Evolutionary conservation across 345 rosid species (phyloP).

Genomic region (Moringa oleifera): DNA sequence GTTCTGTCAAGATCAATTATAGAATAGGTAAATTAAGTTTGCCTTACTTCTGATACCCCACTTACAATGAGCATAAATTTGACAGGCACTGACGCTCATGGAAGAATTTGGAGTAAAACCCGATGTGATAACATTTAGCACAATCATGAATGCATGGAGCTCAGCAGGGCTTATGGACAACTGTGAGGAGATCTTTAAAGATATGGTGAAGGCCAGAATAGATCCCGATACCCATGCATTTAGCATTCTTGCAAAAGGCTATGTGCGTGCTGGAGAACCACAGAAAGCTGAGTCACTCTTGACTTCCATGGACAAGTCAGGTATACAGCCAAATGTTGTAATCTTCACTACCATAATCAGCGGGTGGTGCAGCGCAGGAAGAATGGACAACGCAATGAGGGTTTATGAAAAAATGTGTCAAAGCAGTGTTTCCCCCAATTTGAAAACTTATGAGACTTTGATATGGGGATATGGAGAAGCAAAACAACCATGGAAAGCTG

Average conservation of each 20-base stretch:
- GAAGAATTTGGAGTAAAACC: slow-evolving; percentile 66
- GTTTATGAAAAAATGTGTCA: slow-evolving; percentile 58
- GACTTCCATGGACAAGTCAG: slow-evolving; percentile 44
- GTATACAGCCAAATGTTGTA: slow-evolving; percentile 72
- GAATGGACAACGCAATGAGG: slow-evolving; percentile 64
- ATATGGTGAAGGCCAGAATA: slow-evolving; percentile 70
- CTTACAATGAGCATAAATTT: slow-evolving; percentile 2
- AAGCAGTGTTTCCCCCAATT: slow-evolving; percentile 50
- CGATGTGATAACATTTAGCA: slow-evolving; percentile 85
- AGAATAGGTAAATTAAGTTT: not conserved
- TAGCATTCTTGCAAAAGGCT: slow-evolving; percentile 86
- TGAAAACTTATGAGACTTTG: slow-evolving; percentile 79
- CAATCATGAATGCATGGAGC: slow-evolving; percentile 92
- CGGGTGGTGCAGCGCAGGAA: slow-evolving; percentile 76
- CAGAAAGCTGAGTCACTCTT: slow-evolving; percentile 61
- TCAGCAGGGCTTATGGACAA: slow-evolving; percentile 78
- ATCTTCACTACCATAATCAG: slow-evolving; percentile 78
- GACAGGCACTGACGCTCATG: slow-evolving; percentile 63
- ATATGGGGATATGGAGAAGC: slow-evolving; percentile 91
- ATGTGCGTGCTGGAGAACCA: slow-evolving; percentile 68
- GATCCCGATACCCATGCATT: slow-evolving; percentile 72
- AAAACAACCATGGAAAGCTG: slow-evolving; percentile 80
- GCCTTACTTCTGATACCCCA: not conserved
- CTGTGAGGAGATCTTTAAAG: slow-evolving; percentile 73
- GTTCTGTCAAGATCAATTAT: not conserved